phyloP scores from a whole-genome alignment of 2,329 filamentous ascomycete species.

The Lasiodiplodia gonubiensis region DNA sequence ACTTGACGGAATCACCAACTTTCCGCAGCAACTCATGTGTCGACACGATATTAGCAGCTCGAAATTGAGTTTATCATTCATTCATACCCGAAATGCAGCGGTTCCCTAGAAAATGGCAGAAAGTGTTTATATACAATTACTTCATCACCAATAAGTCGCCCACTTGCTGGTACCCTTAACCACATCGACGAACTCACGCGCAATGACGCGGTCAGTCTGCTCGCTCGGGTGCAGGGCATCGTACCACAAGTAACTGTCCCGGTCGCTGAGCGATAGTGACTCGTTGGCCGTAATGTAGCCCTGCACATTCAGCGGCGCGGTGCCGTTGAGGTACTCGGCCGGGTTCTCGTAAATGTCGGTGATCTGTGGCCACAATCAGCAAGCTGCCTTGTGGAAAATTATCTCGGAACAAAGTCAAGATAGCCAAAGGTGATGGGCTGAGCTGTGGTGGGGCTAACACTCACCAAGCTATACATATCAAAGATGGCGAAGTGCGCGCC shows the following conservation, averaged over 20 bases:
- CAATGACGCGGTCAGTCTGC: constrained; percentile 64
- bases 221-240: constrained; percentile 76
- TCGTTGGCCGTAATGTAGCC: constrained; percentile 60
- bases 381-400: not conserved
- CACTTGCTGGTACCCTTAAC: constrained; percentile 57
- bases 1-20: not conserved
- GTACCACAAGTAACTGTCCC: constrained; percentile 67
- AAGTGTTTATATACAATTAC: not conserved
- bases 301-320: constrained; percentile 66
- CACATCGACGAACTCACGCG: constrained; percentile 61
- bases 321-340: constrained; percentile 64
- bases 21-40: not conserved
- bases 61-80: not conserved
- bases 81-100: not conserved
- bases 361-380: constrained; percentile 47
- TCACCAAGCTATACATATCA: constrained; percentile 67
- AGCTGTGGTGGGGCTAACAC: constrained; percentile 27
- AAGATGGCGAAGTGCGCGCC: constrained; percentile 69
- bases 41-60: not conserved
- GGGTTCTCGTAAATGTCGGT: constrained; percentile 70
- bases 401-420: too few species aligned
- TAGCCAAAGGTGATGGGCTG: not conserved
- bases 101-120: not conserved
- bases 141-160: constrained; percentile 50
- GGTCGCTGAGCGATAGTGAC: constrained; percentile 46